Evolutionary conservation across 1,139 yeast genomes (phyloP).

Genomic region (Yamadazyma jaroonii): DNA sequence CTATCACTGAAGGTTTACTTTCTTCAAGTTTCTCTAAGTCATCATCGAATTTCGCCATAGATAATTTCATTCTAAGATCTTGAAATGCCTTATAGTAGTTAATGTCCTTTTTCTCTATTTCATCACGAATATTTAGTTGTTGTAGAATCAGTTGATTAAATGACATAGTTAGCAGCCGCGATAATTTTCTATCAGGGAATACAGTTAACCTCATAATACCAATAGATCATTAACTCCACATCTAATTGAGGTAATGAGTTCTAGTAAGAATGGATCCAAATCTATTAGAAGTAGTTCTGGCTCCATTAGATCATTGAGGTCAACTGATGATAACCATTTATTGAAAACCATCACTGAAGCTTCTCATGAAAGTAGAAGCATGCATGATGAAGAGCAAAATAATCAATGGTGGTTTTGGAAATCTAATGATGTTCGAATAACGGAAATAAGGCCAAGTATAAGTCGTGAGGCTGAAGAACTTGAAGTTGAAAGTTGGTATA

Average conservation of each 20-base stretch:
- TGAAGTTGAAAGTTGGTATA: slow-evolving; percentile 7
- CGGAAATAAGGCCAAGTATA: slow-evolving; percentile 7
- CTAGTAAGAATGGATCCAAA: background rate
- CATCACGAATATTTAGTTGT: slow-evolving; percentile 28
- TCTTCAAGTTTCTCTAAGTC: slow-evolving; percentile 6
- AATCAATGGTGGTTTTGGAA: slow-evolving; percentile 11
- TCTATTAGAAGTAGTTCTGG: slow-evolving; percentile 4
- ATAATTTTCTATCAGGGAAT: background rate
- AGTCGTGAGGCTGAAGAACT: slow-evolving; percentile 2
- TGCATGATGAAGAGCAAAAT: background rate
- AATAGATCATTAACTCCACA: no score
- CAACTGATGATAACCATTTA: slow-evolving; percentile 3
- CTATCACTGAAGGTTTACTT: slow-evolving; percentile 9
- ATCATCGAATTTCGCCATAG: slow-evolving; percentile 1
- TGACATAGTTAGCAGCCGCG: background rate
- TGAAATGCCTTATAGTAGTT: slow-evolving; percentile 33
- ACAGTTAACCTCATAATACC: background rate
- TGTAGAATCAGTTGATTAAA: background rate
- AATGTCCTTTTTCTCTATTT: slow-evolving; percentile 30
- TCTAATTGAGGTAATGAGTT: no score
- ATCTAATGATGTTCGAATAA: slow-evolving; percentile 1
- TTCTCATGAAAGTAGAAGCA: slow-evolving; percentile 8
- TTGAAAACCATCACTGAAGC: slow-evolving; percentile 11
- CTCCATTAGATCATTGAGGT: slow-evolving; percentile 2
- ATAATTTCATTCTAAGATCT: slow-evolving; percentile 19